A percentile compares a stretch with the other conserved stretches of the same genome.
Evolutionary conservation across 345 rosid species (phyloP).

Genomic region (Excoecaria cochinchinensis): DNA sequence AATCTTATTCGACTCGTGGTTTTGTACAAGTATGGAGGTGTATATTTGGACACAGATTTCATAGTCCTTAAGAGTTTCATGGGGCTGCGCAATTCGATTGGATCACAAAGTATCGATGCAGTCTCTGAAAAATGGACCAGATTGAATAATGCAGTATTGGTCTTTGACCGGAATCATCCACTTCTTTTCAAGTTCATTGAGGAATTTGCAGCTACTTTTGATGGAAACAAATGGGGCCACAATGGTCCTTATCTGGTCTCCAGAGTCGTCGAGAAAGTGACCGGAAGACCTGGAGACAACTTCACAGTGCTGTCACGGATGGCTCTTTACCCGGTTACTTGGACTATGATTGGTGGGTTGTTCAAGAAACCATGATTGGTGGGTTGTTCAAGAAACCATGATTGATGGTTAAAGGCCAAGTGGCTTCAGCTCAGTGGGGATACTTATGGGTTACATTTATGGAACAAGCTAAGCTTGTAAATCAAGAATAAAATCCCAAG

Average conservation of each 20-base stretch:
- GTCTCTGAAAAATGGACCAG: constrained; percentile 62
- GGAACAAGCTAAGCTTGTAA: constrained; percentile 53
- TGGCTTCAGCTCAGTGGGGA: constrained; percentile 44
- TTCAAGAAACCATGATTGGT: constrained; percentile 57
- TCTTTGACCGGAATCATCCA: constrained; percentile 65
- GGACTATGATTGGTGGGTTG: constrained; percentile 53
- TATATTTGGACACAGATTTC: constrained; percentile 71
- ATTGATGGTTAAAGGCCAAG: constrained; percentile 47
- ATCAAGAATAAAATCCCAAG: no score
- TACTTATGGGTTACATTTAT: constrained; percentile 63
- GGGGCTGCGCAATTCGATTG: constrained; percentile 58
- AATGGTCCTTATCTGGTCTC: constrained; percentile 82
- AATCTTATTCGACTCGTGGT: constrained; percentile 65
- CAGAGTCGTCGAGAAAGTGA: constrained; percentile 49
- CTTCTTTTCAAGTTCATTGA: constrained; percentile 58
- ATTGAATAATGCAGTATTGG: constrained; percentile 70
- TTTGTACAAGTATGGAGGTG: constrained; percentile 75
- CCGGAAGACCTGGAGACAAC: constrained; percentile 38
- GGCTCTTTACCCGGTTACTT: constrained; percentile 71
- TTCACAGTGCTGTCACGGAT: constrained; percentile 55
- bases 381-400: constrained; percentile 42
- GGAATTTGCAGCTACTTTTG: constrained; percentile 70
- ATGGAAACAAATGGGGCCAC: constrained; percentile 83
- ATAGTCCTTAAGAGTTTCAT: constrained; percentile 56
- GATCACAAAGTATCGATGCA: constrained; percentile 61